A percentile compares a stretch with the other conserved stretches of the same genome.
Evolutionary conservation across 2,329 filamentous ascomycete genomes (phyloP).

Genomic region (Lecanosticta acicola): DNA sequence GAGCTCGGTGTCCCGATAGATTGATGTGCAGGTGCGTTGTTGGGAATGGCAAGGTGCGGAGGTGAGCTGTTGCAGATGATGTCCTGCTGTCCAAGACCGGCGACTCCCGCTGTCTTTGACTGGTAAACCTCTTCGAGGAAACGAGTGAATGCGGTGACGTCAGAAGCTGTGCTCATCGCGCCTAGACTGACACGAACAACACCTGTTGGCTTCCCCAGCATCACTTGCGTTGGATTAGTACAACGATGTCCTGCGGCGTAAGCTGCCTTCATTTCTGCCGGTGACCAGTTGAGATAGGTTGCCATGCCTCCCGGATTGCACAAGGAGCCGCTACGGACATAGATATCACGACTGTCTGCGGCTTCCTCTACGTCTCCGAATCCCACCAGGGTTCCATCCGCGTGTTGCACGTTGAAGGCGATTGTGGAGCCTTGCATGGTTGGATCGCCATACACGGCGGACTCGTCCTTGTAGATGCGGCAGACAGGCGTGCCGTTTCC

Average conservation of each 20-base stretch:
- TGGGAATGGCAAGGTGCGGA: slow-evolving; percentile 15
- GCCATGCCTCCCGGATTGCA: slow-evolving; percentile 52
- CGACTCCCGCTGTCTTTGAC: slow-evolving; percentile 8
- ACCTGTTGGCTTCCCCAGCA: slow-evolving; percentile 53
- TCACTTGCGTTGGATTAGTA: slow-evolving; percentile 48
- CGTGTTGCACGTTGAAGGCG: slow-evolving; percentile 56
- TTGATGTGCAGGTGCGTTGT: slow-evolving; percentile 6
- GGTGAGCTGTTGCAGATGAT: slow-evolving; percentile 4
- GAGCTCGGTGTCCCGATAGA: slow-evolving; percentile 14
- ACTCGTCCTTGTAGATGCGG: slow-evolving; percentile 51
- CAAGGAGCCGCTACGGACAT: slow-evolving; percentile 55
- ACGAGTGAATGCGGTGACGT: slow-evolving; percentile 57
- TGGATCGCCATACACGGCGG: slow-evolving; percentile 47
- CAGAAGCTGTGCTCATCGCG: slow-evolving; percentile 54
- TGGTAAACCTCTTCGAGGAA: slow-evolving; percentile 32
- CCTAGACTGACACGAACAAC: slow-evolving; percentile 58
- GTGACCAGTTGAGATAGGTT: slow-evolving; percentile 45
- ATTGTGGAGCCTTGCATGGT: slow-evolving; percentile 56
- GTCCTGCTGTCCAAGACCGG: slow-evolving; percentile 7
- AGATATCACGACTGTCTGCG: slow-evolving; percentile 53
- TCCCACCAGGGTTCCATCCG: slow-evolving; percentile 50
- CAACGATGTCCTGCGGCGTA: slow-evolving; percentile 56
- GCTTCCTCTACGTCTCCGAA: slow-evolving; percentile 56
- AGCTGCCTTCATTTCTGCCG: slow-evolving; percentile 51
- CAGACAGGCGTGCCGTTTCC: slow-evolving; percentile 49